Conservation (phyloP, 441 rosid genomes). For the Flueggea neowawraea region DNA sequence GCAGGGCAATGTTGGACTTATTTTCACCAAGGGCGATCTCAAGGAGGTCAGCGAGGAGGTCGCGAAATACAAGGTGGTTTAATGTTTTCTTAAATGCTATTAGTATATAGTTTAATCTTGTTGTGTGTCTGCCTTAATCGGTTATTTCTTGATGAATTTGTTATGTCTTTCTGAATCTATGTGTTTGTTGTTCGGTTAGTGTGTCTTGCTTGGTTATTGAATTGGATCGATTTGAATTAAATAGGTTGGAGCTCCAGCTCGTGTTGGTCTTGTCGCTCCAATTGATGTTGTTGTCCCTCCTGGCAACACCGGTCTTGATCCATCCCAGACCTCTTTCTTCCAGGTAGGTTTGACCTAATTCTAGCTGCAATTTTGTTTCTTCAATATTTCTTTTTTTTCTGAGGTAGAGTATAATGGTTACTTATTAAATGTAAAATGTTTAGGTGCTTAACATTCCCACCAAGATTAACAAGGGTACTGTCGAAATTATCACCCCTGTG, state of each 20-base stretch:
- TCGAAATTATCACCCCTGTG: conserved; percentile 70
- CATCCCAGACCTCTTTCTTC: conserved; percentile 96
- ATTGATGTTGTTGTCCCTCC: conserved; percentile 96
- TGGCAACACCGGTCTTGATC: conserved; percentile 87
- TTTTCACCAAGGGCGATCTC: conserved; percentile 86
- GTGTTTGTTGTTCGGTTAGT: not conserved
- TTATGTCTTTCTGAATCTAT: not conserved
- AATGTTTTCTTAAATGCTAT: too few species aligned
- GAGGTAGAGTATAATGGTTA: not conserved
- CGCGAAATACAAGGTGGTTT: conserved; percentile 79
- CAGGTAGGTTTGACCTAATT: conserved; percentile 31
- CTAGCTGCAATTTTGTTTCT: too few species aligned
- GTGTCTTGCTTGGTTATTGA: not conserved
- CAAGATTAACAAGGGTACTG: conserved; percentile 97
- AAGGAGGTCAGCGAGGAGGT: too few species aligned
- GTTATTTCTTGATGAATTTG: too few species aligned
- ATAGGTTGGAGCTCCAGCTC: conserved; percentile 99
- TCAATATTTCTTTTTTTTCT: too few species aligned
- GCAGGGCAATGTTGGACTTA: conserved; percentile 90
- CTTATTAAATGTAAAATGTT: not conserved
- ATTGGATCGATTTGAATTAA: not conserved
- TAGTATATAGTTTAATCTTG: conserved; percentile 7
- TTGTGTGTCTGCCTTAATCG: too few species aligned
- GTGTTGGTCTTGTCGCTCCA: conserved; percentile 95
- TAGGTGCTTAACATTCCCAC: conserved; percentile 88